Evolutionary conservation across 345 rosid species (phyloP), one percentile per base, ranked within the genome.

Genomic region (Bretschneidera sinensis): DNA sequence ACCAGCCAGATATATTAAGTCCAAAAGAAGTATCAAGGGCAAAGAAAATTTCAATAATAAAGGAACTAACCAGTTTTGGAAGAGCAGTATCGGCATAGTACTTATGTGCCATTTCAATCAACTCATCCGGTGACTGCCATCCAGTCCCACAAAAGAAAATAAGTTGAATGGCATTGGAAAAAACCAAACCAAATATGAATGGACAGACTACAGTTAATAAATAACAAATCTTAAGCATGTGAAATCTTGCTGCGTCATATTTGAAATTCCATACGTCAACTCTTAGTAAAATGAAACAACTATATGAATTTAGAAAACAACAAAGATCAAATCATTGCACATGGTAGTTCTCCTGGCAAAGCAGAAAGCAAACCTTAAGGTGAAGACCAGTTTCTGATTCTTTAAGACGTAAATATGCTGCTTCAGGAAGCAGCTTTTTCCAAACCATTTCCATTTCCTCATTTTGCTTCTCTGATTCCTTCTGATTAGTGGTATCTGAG

Each of bases 311-410:
- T 54, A 24, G 52, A 54, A 28, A 51, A 51, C 35, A 21, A 48
- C 39, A 62, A n/a, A 15, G 52, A 48, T 57, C 35, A 73, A 62
- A 57, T 65, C 59, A 25, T 22, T 23, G 22, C 17, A 59, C 31
- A 52, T 33, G 23, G 21, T 51, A 7, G 16, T 60, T 52, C 17
- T 43, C 43, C 22, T 24, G 49, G 24, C 25, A 24, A n/a, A 71
- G 61, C 45, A 57, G 70, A 22, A 57, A 53, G 65, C 84, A 69
- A 76, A 92, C 99, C 99, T 92, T 87, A 60, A 80, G 88, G 78
- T 90, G 95, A 71, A 92, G 86, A 48, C 95, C 95, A 39, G 97
- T 87, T 76, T 86, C 92, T 65, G 96, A 84, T 78, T 90, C 95
- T 83, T 83, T 84, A 51, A 92, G 83, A 52, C 86, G 96, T 69